Base-by-base conservation (phyloP, 2,329 filamentous ascomycete genomes). In the Fusarium decemcellulare region DNA sequence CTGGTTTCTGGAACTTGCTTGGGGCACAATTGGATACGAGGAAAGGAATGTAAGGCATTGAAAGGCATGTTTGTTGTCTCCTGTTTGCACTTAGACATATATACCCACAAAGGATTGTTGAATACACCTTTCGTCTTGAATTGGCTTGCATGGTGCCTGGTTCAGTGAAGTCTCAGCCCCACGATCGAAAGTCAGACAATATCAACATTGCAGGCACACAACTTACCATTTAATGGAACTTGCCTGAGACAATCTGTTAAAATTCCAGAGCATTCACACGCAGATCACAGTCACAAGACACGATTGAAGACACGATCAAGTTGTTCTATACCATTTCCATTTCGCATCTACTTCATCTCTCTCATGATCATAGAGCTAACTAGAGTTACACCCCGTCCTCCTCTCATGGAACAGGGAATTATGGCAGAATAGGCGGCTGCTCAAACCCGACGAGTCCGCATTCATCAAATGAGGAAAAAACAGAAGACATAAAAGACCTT, bases 301-400 rank as follows among this genome's bases (percentile, higher is more conserved):
- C 14, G 39, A 12, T 34, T 12, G 12, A 39, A 39, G 15, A 29
- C 48, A 62, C 14, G 39, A 12, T 34, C 32, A 34, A 44, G 9
- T 58, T 63, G 52, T 71, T 76, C 71, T 74, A 74, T 72, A 67
- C 67, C 71, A 75, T 77, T 74, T 75, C 67, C 75, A 75, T 76
- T 79, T 76, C 74, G 72, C 73, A 75, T 82, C 78, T 80, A 80
- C 76, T 76, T 82, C 77, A 72, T 81, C 77, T 74, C 77, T 77
- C 72, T 81, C 77, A 74, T 81, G 74, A 80, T 81, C 78, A 76
- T 80, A 72, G 76, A 80, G 74, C 77, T 80, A 79, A 73, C 77
- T 81, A 82, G 74, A 81, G 75, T 73, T 81, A 82, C 80, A 80
- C 76, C 78, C 75, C 67, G 60, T 64, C 67, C 70, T 73, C 55